These are phyloP conservation scores for Actinomortierella ambigua DNA, from an alignment of 371 early-diverging fungal genomes.

Conservation along the genomic window DNA sequence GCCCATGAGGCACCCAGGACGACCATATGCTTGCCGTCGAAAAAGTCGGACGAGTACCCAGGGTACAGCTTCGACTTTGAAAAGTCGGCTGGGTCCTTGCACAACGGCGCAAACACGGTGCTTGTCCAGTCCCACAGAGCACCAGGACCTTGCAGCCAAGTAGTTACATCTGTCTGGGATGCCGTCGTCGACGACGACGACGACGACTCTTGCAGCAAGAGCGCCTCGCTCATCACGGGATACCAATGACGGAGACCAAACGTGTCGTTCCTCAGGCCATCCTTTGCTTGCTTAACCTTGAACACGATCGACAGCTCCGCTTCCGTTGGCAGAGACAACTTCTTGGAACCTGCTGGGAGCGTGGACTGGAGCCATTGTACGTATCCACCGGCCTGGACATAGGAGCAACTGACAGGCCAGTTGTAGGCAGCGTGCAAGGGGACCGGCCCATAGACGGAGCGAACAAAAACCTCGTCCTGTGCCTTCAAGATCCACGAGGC, in stretches of 20 bases:
- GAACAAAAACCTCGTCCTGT: conserved; percentile 50
- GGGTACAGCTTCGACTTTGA: conserved; percentile 74
- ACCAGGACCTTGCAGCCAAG: conserved; percentile 65
- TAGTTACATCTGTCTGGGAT: conserved; percentile 41
- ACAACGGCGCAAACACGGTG: conserved; percentile 57
- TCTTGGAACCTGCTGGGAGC: conserved; percentile 52
- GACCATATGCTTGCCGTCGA: conserved; percentile 85
- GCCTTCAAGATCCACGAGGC: conserved; percentile 57
- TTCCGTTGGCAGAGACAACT: conserved; percentile 21
- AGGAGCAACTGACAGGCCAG: conserved; percentile 82
- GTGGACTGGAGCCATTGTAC: conserved; percentile 59
- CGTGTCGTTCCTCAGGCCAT: conserved; percentile 46
- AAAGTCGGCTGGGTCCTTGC: conserved; percentile 57
- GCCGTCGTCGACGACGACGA: conserved; percentile 7
- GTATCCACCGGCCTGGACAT: conserved; percentile 71
- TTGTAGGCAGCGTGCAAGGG: conserved; percentile 54
- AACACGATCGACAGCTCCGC: conserved; percentile 28
- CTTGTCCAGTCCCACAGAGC: conserved; percentile 84
- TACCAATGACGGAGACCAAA: conserved; percentile 69
- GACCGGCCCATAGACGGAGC: conserved; percentile 71
- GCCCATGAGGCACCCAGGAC: conserved; percentile 89
- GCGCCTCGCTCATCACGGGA: conserved; percentile 44
- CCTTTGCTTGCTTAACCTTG: conserved; percentile 25
- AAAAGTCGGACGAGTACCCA: conserved; percentile 90
- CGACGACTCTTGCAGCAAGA: background rate